Conservation (phyloP, 306 rosid genomes). For the Cyclanthera cordifolia region DNA sequence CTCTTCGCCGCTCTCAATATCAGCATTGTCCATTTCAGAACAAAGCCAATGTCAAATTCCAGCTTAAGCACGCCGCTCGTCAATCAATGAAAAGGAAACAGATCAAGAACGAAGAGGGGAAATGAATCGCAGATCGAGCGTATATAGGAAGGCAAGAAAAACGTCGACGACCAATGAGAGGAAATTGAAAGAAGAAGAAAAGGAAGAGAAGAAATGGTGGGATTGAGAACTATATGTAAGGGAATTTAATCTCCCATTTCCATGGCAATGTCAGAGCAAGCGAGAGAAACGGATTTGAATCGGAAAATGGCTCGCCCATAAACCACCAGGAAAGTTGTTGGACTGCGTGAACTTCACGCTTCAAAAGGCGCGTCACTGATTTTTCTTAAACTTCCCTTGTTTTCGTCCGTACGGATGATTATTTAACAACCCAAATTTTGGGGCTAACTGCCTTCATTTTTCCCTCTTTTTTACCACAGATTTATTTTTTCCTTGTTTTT, state of each 20-base stretch:
- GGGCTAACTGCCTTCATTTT: background rate
- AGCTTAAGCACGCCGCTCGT: no score
- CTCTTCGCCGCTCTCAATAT: conserved; percentile 67
- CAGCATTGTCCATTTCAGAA: conserved; percentile 54
- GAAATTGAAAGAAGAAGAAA: conserved; percentile 14
- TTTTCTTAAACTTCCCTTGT: background rate
- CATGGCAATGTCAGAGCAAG: background rate
- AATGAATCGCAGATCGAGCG: conserved; percentile 10
- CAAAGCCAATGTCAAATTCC: background rate
- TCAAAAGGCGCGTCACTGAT: background rate
- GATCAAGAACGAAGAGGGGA: conserved; percentile 1
- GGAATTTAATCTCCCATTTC: background rate
- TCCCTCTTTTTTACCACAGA: background rate
- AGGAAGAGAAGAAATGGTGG: conserved; percentile 1
- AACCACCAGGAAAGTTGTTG: background rate
- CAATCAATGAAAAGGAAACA: background rate
- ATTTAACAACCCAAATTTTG: background rate
- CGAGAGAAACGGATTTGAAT: conserved; percentile 14
- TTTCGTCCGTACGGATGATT: no score
- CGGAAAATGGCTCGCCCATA: background rate
- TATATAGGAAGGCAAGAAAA: conserved; percentile 7
- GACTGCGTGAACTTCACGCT: background rate
- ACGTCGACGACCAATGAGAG: background rate
- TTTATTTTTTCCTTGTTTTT: background rate
- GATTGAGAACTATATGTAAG: background rate